A percentile compares a stretch with the other conserved stretches of the same genome.
phyloP scores from a whole-genome alignment of 176 grass and related monocot genomes.

The Poa annua region DNA sequence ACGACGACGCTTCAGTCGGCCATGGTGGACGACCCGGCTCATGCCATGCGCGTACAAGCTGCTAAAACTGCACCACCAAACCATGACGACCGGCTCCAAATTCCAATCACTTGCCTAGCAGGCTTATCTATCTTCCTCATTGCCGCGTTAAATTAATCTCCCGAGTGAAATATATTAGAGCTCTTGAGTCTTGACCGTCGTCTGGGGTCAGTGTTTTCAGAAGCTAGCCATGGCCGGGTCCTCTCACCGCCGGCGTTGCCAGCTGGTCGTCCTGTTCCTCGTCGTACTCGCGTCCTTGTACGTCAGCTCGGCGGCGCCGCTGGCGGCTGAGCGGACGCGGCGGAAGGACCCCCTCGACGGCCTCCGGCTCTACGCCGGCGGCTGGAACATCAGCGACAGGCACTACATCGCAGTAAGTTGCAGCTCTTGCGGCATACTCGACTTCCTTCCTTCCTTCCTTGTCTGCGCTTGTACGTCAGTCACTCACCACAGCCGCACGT shows the following conservation, averaged over 20 bases:
- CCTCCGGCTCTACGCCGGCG: conserved; percentile 67
- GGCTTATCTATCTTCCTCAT: neutral
- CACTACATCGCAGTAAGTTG: conserved; percentile 82
- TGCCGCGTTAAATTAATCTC: neutral
- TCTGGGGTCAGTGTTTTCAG: no score
- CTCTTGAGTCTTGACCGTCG: neutral
- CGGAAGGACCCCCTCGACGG: conserved; percentile 78
- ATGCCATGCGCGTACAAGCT: conserved; percentile 16
- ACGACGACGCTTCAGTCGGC: neutral
- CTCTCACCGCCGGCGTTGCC: neutral
- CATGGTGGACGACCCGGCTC: conserved; percentile 24
- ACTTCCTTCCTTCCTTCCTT: neutral
- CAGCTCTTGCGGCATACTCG: neutral
- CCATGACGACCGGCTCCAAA: conserved; percentile 29
- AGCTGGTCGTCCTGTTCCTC: neutral
- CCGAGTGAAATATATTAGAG: neutral
- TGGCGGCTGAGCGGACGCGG: conserved; percentile 70
- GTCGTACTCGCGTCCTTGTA: neutral
- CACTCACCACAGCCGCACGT: neutral
- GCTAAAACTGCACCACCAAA: neutral
- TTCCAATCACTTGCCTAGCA: neutral
- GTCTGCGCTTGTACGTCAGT: neutral
- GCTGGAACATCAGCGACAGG: conserved; percentile 90
- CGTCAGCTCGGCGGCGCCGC: conserved; percentile 21
- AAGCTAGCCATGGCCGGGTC: conserved; percentile 29